Percentiles rank a stretch among this genome's conserved stretches.
Conservation (phyloP, 1,284 basidiomycete genomes). For the Agroathelia rolfsii region DNA sequence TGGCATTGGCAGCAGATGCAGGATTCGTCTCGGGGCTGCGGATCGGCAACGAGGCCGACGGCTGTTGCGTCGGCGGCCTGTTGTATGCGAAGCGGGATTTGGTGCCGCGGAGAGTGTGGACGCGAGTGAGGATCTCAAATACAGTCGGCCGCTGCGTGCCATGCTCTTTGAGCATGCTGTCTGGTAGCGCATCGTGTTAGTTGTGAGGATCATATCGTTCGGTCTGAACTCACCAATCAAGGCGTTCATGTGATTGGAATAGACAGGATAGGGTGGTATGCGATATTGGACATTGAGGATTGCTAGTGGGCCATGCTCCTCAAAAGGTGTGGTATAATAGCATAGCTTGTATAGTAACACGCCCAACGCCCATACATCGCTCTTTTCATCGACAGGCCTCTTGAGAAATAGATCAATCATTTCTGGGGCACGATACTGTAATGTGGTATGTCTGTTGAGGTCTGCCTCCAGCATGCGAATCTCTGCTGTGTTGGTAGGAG, state of each 20-base stretch:
- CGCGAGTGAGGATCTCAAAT: conserved; percentile 69
- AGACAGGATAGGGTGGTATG: conserved; percentile 87
- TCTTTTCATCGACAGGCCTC: conserved; percentile 83
- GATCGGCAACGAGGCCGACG: conserved; percentile 27
- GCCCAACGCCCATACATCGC: conserved; percentile 92
- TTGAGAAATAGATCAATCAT: conserved; percentile 91
- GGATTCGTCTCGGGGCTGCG: conserved; percentile 18
- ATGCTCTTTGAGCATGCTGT: conserved; percentile 83
- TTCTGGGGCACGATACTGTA: conserved; percentile 95
- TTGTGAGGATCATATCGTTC: conserved; percentile 7
- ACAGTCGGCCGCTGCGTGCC: conserved; percentile 73
- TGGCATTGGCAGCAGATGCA: conserved; percentile 16
- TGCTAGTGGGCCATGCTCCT: conserved; percentile 91
- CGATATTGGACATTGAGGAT: conserved; percentile 96
- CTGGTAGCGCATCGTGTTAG: conserved; percentile 1
- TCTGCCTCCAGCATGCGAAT: conserved; percentile 85
- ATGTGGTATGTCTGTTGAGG: conserved; percentile 88
- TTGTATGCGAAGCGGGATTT: conserved; percentile 69
- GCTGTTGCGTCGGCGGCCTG: conserved; percentile 37
- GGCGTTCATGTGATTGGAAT: conserved; percentile 79
- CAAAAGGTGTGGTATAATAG: conserved; percentile 99
- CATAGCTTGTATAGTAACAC: conserved; percentile 84
- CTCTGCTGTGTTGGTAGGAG: conserved; percentile 70
- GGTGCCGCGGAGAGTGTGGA: conserved; percentile 78
- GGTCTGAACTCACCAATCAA: conserved; percentile 74